Conservation (phyloP, 768 basidiomycete species). For the Mycena galopus region DNA sequence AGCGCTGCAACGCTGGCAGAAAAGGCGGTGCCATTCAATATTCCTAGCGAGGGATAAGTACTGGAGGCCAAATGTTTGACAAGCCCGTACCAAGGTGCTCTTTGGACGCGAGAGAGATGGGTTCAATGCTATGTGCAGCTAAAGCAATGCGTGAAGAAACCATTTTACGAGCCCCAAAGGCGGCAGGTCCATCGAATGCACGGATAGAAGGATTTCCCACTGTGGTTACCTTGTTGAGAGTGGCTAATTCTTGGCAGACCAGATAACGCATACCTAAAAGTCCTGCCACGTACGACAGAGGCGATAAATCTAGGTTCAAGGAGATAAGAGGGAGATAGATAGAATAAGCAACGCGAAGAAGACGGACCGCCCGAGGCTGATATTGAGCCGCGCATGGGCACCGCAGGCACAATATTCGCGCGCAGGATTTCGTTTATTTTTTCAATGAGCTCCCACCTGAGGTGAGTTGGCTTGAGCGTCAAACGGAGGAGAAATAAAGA, state of each 20-base stretch:
- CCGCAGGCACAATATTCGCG: conserved; percentile 76
- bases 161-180: conserved; percentile 64
- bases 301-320: conserved; percentile 48
- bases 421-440: conserved; percentile 74
- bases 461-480: neutral
- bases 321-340: conserved; percentile 15
- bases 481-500: neutral
- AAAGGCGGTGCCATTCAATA: conserved; percentile 83
- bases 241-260: neutral
- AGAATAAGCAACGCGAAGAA: conserved; percentile 1
- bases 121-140: conserved; percentile 64
- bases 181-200: conserved; percentile 68
- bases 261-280: conserved; percentile 59
- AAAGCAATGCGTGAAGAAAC: conserved; percentile 66
- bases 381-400: conserved; percentile 85
- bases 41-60: conserved; percentile 34
- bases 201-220: conserved; percentile 75
- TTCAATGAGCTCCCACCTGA: conserved; percentile 78
- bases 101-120: conserved; percentile 72
- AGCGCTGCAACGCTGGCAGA: conserved; percentile 80
- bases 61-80: neutral
- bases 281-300: conserved; percentile 76
- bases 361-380: conserved; percentile 80
- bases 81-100: conserved; percentile 66
- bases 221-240: conserved; percentile 28